Base-by-base conservation (phyloP, 345 rosid genomes). In the Sisymbrium irio region DNA sequence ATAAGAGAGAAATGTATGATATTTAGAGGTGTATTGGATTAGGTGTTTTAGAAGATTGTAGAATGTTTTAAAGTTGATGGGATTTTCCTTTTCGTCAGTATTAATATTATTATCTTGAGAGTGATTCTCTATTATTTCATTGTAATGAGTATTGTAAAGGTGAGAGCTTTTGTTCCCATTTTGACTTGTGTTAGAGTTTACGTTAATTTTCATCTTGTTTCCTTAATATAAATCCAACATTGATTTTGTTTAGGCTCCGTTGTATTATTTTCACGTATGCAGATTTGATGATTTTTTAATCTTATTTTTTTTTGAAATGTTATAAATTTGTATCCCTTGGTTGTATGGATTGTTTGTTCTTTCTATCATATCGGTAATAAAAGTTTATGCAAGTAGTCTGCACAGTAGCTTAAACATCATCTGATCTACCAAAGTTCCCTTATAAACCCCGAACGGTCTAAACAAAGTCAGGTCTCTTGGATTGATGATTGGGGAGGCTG, bases 161-260 rank as follows among this genome's bases (percentile, higher is more conserved):
- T 73, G 72, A 73, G 65, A 65, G 77, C 72, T 65, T 73, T 65
- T 65, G 66, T 65, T 56, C 77, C 77, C 77, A 65, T 55, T 64
- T 65, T 73, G 65, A 73, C 49, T 55, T 64, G 11, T 64, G 20
- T 3, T 63, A 6, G 32, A 30, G 17, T 28, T 69, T 44, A 56
- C 55, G 62, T 11, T 71, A n/a, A n/a, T n/a, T 10, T 44, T 7
- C 39, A 54, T 54, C 22, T 28, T 70, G 39, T 13, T 27, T 56
- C 18, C 32, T 46, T 22, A 36, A 47, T 47, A 46, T 32, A 11
- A 47, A 49, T 12, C 22, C 7, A 51, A 62, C 62, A 46, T 22
- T 47, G 74, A 7, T 59, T 66, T 32, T 55, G 14, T 13, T 68
- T n/a, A 17, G 30, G 17, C 63, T 28, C 41, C 14, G 13, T 27